Base-by-base conservation (phyloP, 352 stramenopile species). In the Globisporangium alternatum region DNA sequence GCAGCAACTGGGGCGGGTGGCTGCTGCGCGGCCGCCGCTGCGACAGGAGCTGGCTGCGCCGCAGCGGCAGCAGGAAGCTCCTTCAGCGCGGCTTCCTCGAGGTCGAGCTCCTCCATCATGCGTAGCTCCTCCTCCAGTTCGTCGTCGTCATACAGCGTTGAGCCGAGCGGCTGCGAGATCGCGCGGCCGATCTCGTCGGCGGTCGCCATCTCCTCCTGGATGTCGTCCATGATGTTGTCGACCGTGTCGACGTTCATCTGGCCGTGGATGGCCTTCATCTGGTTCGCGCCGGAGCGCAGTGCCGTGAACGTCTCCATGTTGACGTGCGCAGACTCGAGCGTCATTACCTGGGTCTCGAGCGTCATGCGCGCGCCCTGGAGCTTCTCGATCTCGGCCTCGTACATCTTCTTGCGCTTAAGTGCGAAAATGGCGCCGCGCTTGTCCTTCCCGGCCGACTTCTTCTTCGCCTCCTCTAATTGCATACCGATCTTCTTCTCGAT, bases 381-480 rank as follows among this genome's bases (percentile, higher is more conserved):
- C 83, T 99, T 99, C 70, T 98, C 95, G 48, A 98, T 89, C 74
- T 99, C 96, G 45, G 89, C 85, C 71, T 99, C 96, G 72, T 98
- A 98, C 78, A 99, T 96, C 68, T 99, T 99, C 87, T 99, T 99
- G 67, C 95, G 90, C 80, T 99, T 99, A 45, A 99, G 88, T 53
- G 93, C 93, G 75, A 98, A 99, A 47, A 99, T 89, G 31, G 97
- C 97, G 59, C 96, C 97, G 71, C 96, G 96, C 66, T 99, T 99
- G 83, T 99, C 96, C 66, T 98, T 98, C 45, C 86, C 88, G 13
- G 86, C 88, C 77, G 97, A 98, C 75, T 99, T 99, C 44, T 86
- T 90, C 80, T 99, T 98, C 31, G 97, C 97, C 60, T 99, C 96
- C 22, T 86, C 76, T 10, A 98, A 62, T 71, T 98, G 91, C 67